phyloP scores from a whole-genome alignment of 257 asterid species.

The Mitragyna speciosa region DNA sequence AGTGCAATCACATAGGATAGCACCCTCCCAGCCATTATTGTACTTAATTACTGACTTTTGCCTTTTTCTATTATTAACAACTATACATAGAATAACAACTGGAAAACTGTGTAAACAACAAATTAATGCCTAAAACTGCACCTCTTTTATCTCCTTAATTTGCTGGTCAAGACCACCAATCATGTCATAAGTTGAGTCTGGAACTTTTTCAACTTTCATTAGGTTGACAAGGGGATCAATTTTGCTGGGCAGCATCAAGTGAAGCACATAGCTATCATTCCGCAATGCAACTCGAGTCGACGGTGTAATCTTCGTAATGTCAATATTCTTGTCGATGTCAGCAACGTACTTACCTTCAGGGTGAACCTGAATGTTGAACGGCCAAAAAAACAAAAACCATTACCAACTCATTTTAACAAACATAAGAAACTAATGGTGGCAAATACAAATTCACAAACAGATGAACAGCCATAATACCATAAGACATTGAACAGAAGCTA shows the following conservation, averaged over 20 bases:
- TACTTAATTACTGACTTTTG: neutral
- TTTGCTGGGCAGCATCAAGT: constrained; percentile 86
- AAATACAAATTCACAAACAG: neutral
- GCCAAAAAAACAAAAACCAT: constrained; percentile 3
- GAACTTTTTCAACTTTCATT: constrained; percentile 97
- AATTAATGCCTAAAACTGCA: constrained; percentile 8
- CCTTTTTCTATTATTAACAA: neutral
- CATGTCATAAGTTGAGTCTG: constrained; percentile 97
- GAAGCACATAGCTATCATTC: constrained; percentile 93
- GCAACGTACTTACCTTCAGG: constrained; percentile 91
- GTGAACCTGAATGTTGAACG: constrained; percentile 50
- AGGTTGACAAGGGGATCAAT: constrained; percentile 93
- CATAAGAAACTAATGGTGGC: neutral
- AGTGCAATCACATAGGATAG: neutral
- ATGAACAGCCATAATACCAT: neutral
- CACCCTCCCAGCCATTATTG: neutral
- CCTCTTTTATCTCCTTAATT: constrained; percentile 96
- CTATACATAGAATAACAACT: neutral
- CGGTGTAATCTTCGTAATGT: constrained; percentile 88
- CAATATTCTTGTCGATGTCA: constrained; percentile 87
- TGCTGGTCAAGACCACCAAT: constrained; percentile 99
- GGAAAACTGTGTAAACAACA: neutral
- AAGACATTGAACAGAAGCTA: neutral
- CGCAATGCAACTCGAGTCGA: constrained; percentile 93
- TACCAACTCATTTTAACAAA: neutral